Evolutionary conservation across 192 early-diverging fungal species (phyloP).

Genomic region (Irineochytrium annulatum): DNA sequence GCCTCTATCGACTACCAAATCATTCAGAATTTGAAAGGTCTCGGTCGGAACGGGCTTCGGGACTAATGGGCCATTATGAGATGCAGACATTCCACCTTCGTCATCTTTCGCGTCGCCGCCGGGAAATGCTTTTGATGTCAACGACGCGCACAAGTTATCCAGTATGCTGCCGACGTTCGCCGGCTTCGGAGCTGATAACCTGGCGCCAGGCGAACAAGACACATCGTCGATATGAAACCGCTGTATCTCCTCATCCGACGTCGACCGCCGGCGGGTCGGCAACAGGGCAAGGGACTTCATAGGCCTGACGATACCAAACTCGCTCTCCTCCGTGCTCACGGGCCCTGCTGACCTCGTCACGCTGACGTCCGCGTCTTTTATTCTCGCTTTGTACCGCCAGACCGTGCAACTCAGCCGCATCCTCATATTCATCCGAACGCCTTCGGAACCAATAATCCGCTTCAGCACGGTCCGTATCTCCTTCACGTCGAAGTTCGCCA

Average conservation of each 20-base stretch:
- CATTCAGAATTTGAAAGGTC: conserved; percentile 90
- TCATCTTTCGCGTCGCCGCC: conserved; percentile 30
- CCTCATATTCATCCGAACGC: conserved; percentile 82
- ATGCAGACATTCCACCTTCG: conserved; percentile 16
- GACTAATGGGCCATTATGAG: too few species aligned
- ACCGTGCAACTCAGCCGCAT: conserved; percentile 93
- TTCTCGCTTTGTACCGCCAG: conserved; percentile 35
- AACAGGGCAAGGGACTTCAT: too few species aligned
- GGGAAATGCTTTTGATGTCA: background rate
- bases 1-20: conserved; percentile 89
- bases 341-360: background rate
- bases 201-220: background rate
- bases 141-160: background rate
- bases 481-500: conserved; percentile 77
- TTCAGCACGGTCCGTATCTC: conserved; percentile 58
- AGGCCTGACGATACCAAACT: background rate
- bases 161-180: background rate
- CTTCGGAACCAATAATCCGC: conserved; percentile 35
- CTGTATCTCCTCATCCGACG: too few species aligned
- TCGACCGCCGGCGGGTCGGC: too few species aligned
- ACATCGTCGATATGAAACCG: background rate
- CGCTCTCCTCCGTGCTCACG: background rate
- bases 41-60: conserved; percentile 25
- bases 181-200: background rate
- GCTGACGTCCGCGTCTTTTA: background rate